phyloP scores from a whole-genome alignment of 768 basidiomycete species.

The Tricholoma furcatifolium region DNA sequence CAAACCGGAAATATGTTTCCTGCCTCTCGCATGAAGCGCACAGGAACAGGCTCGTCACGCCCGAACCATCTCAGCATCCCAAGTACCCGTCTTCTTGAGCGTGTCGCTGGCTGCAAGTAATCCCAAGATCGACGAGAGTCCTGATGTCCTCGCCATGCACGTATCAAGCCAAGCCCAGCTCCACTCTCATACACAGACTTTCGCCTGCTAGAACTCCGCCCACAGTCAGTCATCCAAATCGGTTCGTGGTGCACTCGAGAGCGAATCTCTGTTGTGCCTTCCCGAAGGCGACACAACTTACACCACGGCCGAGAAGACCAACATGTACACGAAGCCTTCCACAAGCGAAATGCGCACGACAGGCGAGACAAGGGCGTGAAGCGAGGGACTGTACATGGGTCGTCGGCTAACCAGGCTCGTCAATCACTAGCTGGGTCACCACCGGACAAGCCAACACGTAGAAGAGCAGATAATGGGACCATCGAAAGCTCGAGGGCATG shows the following conservation, averaged over 20 bases:
- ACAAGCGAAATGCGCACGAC: not conserved
- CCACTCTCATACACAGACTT: slow-evolving; percentile 8
- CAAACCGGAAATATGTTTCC: not conserved
- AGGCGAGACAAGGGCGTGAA: slow-evolving; percentile 6
- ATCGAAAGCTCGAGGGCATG: slow-evolving; percentile 12
- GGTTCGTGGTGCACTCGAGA: slow-evolving; percentile 42
- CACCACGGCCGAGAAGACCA: slow-evolving; percentile 21
- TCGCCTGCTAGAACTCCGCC: not conserved
- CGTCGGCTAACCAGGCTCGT: slow-evolving; percentile 6
- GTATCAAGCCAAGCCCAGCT: slow-evolving; percentile 17
- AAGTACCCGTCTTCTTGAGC: slow-evolving; percentile 29
- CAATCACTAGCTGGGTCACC: slow-evolving; percentile 4
- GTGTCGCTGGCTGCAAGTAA: slow-evolving; percentile 26
- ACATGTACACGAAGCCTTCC: slow-evolving; percentile 21
- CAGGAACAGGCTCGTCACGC: slow-evolving; percentile 30
- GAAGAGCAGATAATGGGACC: slow-evolving; percentile 11
- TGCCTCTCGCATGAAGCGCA: slow-evolving; percentile 24
- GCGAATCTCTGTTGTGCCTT: slow-evolving; percentile 53
- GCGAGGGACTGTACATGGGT: slow-evolving; percentile 4
- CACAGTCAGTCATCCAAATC: slow-evolving; percentile 15
- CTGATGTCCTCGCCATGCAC: slow-evolving; percentile 20
- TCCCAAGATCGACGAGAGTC: slow-evolving; percentile 11
- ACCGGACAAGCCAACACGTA: slow-evolving; percentile 14
- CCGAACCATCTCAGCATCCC: slow-evolving; percentile 17
- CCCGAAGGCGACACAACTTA: slow-evolving; percentile 45